Evolutionary conservation across 257 asterid species (phyloP), one percentile per base, ranked within the genome.

Genomic region (Mitragyna speciosa): DNA sequence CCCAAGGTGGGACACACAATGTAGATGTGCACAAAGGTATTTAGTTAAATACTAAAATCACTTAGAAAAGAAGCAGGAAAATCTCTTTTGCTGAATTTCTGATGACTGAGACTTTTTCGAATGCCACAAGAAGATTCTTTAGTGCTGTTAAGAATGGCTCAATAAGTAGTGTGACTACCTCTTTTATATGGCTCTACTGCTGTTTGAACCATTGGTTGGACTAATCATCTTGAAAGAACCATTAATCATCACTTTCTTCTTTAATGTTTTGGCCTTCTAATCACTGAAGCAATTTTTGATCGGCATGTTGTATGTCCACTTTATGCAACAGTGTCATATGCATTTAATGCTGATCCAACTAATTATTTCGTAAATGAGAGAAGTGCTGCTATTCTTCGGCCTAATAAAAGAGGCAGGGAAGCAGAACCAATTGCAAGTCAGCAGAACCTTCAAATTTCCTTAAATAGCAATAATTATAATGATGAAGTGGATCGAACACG

Each of bases 291-390:
- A 75, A 51, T 14, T 39, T 47, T 48, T 58, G 75, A 69, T 59
- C 5, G 15, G 66, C 20, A 8, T 43, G 2, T 70, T 17, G 49
- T 19, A 16, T 19, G 26, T 61, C 19, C 48, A 15, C 10, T 47
- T 79, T 51, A 59, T 76, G 63, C 41, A 28, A 84, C 92, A 89
- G 96, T 87, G 43, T 89, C 96, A 4, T 81, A 83, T 76, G 89
- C 89, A 68, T 89, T 84, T 81, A 86, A 83, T 72, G 82, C 77
- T 20, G 89, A 87, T 82, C 91, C 91, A 24, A 88, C 87, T 80
- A 89, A 91, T 83, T 89, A 88, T 90, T 87, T 91, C 58, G 94
- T 89, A 73, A 88, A 82, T 63, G 87, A 86, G 82, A 83, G 80
- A 30, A 76, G 75, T 43, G 72, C 87, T 36, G 87, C 89, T 39